Percentiles rank a stretch among this genome's conserved stretches.
Conservation (phyloP, 2,329 filamentous ascomycete species). For the Aphanoascus verrucosus region DNA sequence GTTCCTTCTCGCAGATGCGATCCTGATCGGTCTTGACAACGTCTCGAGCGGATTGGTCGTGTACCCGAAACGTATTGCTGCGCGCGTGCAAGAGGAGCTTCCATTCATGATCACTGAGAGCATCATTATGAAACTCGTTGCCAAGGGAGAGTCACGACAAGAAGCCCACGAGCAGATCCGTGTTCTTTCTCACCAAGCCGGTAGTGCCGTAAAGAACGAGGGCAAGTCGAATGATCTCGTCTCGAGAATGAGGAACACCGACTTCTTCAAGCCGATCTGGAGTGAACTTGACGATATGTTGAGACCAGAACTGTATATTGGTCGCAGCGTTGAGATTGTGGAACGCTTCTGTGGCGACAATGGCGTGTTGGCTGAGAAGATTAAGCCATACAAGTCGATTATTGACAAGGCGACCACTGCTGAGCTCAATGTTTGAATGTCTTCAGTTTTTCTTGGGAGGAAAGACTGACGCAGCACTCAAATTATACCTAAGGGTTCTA, state of each 20-base stretch:
- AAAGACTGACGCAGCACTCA: too few relatives aligned
- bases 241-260: conserved; percentile 58
- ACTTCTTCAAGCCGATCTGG: conserved; percentile 64
- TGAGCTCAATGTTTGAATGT: too few relatives aligned
- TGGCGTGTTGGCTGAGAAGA: too few relatives aligned
- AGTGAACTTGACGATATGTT: conserved; percentile 58
- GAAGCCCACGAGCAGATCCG: conserved; percentile 81
- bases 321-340: conserved; percentile 45
- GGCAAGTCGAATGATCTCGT: conserved; percentile 73
- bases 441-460: too few relatives aligned
- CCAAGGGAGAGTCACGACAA: conserved; percentile 60
- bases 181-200: conserved; percentile 68
- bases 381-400: too few relatives aligned
- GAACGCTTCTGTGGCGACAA: conserved; percentile 16
- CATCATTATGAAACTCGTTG: conserved; percentile 68
- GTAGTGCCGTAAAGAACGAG: conserved; percentile 57
- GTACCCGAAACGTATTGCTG: conserved; percentile 62
- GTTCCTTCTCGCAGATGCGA: conserved; percentile 58
- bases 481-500: too few relatives aligned
- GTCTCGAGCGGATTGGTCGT: conserved; percentile 61
- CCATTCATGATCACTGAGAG: conserved; percentile 71
- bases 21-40: conserved; percentile 58
- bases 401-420: too few relatives aligned
- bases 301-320: conserved; percentile 51
- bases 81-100: conserved; percentile 61